Evolutionary conservation across 306 rosid genomes (phyloP).

Genomic region (Sphenostylis stenocarpa): DNA sequence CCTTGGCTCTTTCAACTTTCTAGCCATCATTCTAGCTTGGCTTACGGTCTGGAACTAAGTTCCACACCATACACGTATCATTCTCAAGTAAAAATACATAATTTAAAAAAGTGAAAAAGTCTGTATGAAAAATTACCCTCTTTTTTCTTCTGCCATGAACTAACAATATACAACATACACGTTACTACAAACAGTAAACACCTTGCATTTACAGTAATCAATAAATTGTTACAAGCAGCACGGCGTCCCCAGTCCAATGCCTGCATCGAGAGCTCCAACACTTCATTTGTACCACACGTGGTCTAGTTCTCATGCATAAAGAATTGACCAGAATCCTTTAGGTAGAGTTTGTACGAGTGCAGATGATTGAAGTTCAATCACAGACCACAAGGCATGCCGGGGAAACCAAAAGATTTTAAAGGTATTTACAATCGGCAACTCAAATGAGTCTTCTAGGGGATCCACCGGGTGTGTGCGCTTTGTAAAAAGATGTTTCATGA

Average conservation of each 20-base stretch:
- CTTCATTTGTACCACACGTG: conserved; percentile 4
- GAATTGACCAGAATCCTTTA: conserved; percentile 21
- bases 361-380: conserved; percentile 28
- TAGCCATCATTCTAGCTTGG: background rate
- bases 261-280: conserved; percentile 6
- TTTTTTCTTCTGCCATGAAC: conserved; percentile 34
- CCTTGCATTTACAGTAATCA: conserved; percentile 44
- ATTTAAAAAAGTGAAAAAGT: background rate
- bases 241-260: conserved; percentile 28
- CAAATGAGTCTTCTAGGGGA: conserved; percentile 84
- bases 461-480: conserved; percentile 62
- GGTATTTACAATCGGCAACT: conserved; percentile 52
- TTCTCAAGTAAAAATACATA: background rate
- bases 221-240: conserved; percentile 44
- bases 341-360: conserved; percentile 22
- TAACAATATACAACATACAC: conserved; percentile 41
- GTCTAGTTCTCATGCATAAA: conserved; percentile 17
- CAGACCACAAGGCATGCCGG: conserved; percentile 36
- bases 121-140: conserved; percentile 28
- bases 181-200: conserved; percentile 36
- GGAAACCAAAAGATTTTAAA: conserved; percentile 34
- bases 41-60: background rate
- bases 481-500: conserved; percentile 52
- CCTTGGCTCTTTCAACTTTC: background rate
- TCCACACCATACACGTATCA: background rate